Base-by-base conservation (phyloP, 176 grass and related monocot species). In the Carex littledalei region DNA sequence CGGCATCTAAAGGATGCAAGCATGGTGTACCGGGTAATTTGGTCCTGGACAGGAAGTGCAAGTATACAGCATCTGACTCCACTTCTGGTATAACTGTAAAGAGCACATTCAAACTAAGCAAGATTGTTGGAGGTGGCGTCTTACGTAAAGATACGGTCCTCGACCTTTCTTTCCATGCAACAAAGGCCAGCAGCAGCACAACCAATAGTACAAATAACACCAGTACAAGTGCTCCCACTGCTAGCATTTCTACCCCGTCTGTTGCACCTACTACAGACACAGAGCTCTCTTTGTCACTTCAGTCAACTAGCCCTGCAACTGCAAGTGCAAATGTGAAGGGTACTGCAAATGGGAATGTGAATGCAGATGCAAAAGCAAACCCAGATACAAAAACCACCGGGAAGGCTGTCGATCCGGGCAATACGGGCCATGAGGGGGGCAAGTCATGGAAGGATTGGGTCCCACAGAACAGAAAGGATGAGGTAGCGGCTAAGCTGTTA, bases 401-500 rank as follows among this genome's bases (percentile, higher is more conserved):
- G 10, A 81, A 67, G 43, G 88, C 20, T 86, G 47, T 53, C 62
- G 91, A 92, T 14, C 47, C 20, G 78, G 14, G 81, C n/a, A 85
- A 88, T n/a, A 81, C 74, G 70, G 83, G 87, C 61, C 92, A 60
- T 71, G 86, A 90, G 84, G 74, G 67, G 77, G 76, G 63, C 35
- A 87, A 84, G 45, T 81, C 86, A 32, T 90, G 88, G 80, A 87
- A 91, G 32, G 89, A 95, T 55, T 94, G 93, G 89, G 65, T 95
- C 35, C 91, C 93, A 6, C 87, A 90, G 78, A 90, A 99, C 84
- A 99, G 78, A 79, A 99, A 89, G 67, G 96, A 95, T 81, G 93
- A 88, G 87, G 90, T 95, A 63, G 87, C 90, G 15, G 84, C 94
- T 71, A 87, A 89, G 57, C 87, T 99, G 85, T 87, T 99, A 76